Evolutionary conservation across 1,284 basidiomycete genomes (phyloP), one percentile per base, ranked within the genome.

Genomic region (Porogramme epimiltina): DNA sequence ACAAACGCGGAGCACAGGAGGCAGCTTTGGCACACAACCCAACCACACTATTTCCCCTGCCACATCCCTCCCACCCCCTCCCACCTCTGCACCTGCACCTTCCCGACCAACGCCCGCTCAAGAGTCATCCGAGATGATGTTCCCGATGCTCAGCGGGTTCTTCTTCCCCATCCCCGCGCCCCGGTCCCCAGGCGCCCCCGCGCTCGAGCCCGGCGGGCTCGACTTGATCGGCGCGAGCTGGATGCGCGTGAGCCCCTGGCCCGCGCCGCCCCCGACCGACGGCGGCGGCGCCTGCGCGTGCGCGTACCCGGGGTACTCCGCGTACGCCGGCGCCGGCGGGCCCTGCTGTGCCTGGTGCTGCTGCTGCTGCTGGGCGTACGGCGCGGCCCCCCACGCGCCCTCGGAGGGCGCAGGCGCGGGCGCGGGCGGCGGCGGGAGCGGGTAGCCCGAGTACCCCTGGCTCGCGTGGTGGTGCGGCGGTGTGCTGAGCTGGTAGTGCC

Each of bases 91-190:
- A 18, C 28, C 20, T 18, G 8, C 22, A 9, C 13, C 48, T 42
- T 33, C 62, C 25, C 47, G 47, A 37, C 13, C 8, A 31, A 13
- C 28, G 28, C 6, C 8, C 28, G 34, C 34, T 37, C 34, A 37
- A 33, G 60, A 58, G 39, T 80, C 77, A 45, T 79, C 82, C 42
- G 82, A 80, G 54, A 88, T 84, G 56, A 89, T 89, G 62, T 80
- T 87, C 58, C 85, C 83, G 56, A 89, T 89, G 60, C 83, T 87
- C 73, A 89, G 64, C 58, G 79, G 80, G 58, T 86, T 88, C 70
- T 64, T 67, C 58, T 72, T 70, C 65, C 61, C 66, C 61, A 40
- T 24, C 18, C 51, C 45, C 55, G 45, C 49, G 9, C 37, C 56
- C 52, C 62, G 53, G 61, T 25, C 44, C 62, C 52, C 60, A 49